phyloP scores from a whole-genome alignment of 495 filamentous ascomycete species.

The Penicillium fimorum region DNA sequence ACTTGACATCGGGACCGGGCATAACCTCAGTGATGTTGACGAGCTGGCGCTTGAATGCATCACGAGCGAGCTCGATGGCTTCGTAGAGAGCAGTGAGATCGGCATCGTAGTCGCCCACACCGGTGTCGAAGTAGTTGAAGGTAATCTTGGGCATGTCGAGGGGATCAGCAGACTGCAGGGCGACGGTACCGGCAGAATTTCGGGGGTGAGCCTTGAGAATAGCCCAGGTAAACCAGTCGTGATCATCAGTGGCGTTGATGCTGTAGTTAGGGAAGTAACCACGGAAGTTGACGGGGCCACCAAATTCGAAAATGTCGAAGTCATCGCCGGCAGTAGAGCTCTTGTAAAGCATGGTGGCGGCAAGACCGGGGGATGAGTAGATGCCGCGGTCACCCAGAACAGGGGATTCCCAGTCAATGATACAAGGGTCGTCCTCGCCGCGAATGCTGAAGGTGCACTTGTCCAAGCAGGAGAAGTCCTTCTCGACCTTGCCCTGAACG shows the following conservation, averaged over 20 bases:
- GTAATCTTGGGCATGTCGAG: constrained; percentile 55
- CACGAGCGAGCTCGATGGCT: constrained; percentile 42
- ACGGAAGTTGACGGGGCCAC: constrained; percentile 51
- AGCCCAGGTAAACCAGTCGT: constrained; percentile 47
- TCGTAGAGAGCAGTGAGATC: constrained; percentile 51
- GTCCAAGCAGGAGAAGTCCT: constrained; percentile 39
- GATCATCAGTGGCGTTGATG: constrained; percentile 24
- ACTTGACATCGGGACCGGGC: constrained; percentile 41
- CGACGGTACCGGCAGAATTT: constrained; percentile 52
- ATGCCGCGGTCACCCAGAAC: constrained; percentile 40
- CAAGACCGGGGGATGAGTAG: constrained; percentile 52
- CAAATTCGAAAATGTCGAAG: constrained; percentile 53
- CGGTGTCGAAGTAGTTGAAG: constrained; percentile 55
- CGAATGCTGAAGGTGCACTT: constrained; percentile 14
- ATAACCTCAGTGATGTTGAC: constrained; percentile 40
- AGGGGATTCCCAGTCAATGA: constrained; percentile 41
- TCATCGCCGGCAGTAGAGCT: constrained; percentile 39
- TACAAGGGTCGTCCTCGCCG: constrained; percentile 43
- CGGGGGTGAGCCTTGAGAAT: constrained; percentile 55
- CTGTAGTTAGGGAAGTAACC: constrained; percentile 42
- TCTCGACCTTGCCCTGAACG: constrained; percentile 39
- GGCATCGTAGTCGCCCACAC: constrained; percentile 30
- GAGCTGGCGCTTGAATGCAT: constrained; percentile 34
- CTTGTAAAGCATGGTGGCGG: constrained; percentile 47
- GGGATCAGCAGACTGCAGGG: constrained; percentile 49